Percentiles rank a stretch among this genome's conserved stretches.
Evolutionary conservation across 306 rosid species (phyloP).

Genomic region (Phaseolus lunatus): DNA sequence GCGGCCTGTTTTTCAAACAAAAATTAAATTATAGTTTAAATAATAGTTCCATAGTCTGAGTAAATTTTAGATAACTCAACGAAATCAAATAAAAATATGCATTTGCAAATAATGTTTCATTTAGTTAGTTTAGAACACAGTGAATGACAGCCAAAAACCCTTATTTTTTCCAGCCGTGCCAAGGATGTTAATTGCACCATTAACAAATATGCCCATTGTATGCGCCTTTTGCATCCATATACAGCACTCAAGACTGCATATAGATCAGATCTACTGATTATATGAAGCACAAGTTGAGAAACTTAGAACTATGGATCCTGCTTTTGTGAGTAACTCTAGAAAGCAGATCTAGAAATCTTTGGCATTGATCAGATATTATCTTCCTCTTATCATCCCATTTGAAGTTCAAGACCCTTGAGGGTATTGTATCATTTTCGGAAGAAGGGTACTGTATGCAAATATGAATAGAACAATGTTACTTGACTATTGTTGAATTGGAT

Average conservation of each 20-base stretch:
- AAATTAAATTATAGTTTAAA: not conserved
- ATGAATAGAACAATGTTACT: not conserved
- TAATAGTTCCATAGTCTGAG: not conserved
- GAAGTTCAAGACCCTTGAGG: not conserved
- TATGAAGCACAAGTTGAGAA: too few relatives aligned
- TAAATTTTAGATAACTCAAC: not conserved
- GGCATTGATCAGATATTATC: not conserved
- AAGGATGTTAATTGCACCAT: too few relatives aligned
- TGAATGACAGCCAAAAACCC: too few relatives aligned
- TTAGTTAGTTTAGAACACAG: not conserved
- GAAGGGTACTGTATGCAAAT: not conserved
- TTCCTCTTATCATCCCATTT: not conserved
- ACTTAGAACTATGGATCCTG: not conserved
- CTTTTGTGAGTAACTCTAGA: not conserved
- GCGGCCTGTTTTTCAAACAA: constrained; percentile 72
- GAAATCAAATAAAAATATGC: constrained; percentile 3
- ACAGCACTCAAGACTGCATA: not conserved
- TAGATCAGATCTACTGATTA: not conserved
- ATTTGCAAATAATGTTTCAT: constrained; percentile 2
- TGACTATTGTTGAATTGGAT: not conserved
- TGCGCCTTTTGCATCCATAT: not conserved
- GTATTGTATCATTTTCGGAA: not conserved
- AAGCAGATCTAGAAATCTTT: not conserved
- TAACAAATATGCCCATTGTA: too few relatives aligned
- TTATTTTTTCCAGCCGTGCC: too few relatives aligned